phyloP scores from a whole-genome alignment of 805 yeast genomes.

The Yamadazyma paraphyllophila region DNA sequence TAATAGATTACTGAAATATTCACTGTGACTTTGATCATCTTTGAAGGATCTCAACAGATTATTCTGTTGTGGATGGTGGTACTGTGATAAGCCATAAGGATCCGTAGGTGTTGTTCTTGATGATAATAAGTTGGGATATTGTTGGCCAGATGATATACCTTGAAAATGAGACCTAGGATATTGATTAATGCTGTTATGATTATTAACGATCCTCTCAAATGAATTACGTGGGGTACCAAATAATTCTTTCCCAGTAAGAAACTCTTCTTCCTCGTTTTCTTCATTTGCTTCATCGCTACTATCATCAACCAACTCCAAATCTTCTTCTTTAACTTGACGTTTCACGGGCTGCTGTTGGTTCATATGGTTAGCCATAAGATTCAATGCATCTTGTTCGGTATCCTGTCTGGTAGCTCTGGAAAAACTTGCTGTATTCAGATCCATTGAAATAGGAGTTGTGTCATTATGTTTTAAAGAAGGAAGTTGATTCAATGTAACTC shows the following conservation, averaged over 20 bases:
- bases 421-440: conserved; percentile 31
- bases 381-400: conserved; percentile 40
- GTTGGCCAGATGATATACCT: neutral
- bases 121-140: conserved; percentile 13
- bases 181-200: conserved; percentile 13
- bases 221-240: conserved; percentile 42
- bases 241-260: conserved; percentile 38
- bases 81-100: conserved; percentile 41
- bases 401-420: conserved; percentile 31
- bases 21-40: conserved; percentile 28
- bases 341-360: conserved; percentile 1
- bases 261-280: conserved; percentile 27
- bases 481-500: conserved; percentile 23
- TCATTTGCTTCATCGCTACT: conserved; percentile 31
- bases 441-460: conserved; percentile 32
- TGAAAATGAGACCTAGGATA: conserved; percentile 6
- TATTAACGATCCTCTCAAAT: conserved; percentile 27
- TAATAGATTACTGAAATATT: conserved; percentile 44
- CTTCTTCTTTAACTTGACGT: conserved; percentile 29
- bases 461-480: conserved; percentile 32
- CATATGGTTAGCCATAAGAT: conserved; percentile 31
- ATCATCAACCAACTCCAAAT: conserved; percentile 30
- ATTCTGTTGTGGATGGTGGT: conserved; percentile 31
- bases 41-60: conserved; percentile 16
- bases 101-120: conserved; percentile 24